Percentiles rank a stretch among this genome's conserved stretches.
These are phyloP conservation scores for Chamaenerion angustifolium DNA, from an alignment of 345 rosid species.

Conservation along the genomic window DNA sequence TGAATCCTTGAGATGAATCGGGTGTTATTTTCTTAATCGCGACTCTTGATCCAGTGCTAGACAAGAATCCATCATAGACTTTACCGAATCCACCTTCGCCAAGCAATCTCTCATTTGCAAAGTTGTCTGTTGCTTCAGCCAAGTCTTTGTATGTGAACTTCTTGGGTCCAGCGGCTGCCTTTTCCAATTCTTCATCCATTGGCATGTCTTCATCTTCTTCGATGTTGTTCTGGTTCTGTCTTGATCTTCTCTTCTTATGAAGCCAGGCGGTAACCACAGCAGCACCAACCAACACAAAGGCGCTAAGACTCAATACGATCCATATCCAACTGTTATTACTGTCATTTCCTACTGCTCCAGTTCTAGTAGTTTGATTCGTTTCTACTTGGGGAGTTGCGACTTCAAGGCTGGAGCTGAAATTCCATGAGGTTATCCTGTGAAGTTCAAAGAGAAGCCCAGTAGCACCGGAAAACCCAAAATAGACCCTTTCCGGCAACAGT, in stretches of 20 bases:
- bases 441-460: constrained; percentile 2
- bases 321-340: neutral
- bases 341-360: neutral
- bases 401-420: constrained; percentile 3
- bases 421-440: constrained; percentile 8
- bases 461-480: constrained; percentile 14
- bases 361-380: no score
- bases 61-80: neutral
- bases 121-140: constrained; percentile 4
- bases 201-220: neutral
- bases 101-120: neutral
- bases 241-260: neutral
- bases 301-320: neutral
- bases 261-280: neutral
- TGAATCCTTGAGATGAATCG: neutral
- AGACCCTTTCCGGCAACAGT: constrained; percentile 7
- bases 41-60: neutral
- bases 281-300: neutral
- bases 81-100: constrained; percentile 9
- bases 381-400: no score
- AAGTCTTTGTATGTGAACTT: constrained; percentile 4
- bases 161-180: constrained; percentile 4
- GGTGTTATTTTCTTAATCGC: constrained; percentile 3
- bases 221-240: neutral
- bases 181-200: neutral